A percentile compares a stretch with the other conserved stretches of the same genome.
Conservation (phyloP, 2,329 filamentous ascomycete species). For the Chrysoporthe austroafricana region DNA sequence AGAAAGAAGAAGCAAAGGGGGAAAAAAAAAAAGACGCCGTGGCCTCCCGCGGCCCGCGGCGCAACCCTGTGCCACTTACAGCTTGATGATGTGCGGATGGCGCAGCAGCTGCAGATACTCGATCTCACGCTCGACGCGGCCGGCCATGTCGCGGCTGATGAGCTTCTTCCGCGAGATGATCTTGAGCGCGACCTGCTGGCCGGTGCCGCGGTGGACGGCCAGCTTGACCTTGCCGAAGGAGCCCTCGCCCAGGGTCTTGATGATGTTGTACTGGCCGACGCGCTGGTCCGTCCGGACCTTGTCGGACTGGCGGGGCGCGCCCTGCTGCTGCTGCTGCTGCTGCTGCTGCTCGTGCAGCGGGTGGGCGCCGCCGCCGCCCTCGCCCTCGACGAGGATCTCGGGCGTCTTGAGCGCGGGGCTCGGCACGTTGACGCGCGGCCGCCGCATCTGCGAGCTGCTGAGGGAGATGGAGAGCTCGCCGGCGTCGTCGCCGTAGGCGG, state of each 20-base stretch:
- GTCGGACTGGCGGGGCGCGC: slow-evolving; percentile 38
- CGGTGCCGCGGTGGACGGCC: slow-evolving; percentile 87
- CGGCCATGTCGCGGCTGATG: slow-evolving; percentile 96
- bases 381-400: slow-evolving; percentile 38
- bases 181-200: slow-evolving; percentile 95
- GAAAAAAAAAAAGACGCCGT: too few species aligned
- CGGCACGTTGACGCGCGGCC: slow-evolving; percentile 47
- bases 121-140: slow-evolving; percentile 95
- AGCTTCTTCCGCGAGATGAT: slow-evolving; percentile 97
- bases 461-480: slow-evolving; percentile 83
- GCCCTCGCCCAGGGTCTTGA: slow-evolving; percentile 90
- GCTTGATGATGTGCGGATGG: slow-evolving; percentile 98
- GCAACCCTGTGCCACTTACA: slow-evolving; percentile 59
- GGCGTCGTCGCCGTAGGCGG: slow-evolving; percentile 64
- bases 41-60: background rate
- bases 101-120: slow-evolving; percentile 94
- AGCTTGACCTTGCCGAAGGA: slow-evolving; percentile 99
- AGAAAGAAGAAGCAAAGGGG: too few species aligned
- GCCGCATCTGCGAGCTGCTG: slow-evolving; percentile 66
- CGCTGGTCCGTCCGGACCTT: slow-evolving; percentile 74
- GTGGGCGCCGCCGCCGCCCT: slow-evolving; percentile 6
- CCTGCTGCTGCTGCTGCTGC: slow-evolving; percentile 31
- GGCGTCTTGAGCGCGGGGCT: slow-evolving; percentile 35
- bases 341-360: slow-evolving; percentile 37
- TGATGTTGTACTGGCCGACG: slow-evolving; percentile 87